phyloP scores from a whole-genome alignment of 2,329 filamentous ascomycete species.

The Stagonosporopsis cucurbitacearum region DNA sequence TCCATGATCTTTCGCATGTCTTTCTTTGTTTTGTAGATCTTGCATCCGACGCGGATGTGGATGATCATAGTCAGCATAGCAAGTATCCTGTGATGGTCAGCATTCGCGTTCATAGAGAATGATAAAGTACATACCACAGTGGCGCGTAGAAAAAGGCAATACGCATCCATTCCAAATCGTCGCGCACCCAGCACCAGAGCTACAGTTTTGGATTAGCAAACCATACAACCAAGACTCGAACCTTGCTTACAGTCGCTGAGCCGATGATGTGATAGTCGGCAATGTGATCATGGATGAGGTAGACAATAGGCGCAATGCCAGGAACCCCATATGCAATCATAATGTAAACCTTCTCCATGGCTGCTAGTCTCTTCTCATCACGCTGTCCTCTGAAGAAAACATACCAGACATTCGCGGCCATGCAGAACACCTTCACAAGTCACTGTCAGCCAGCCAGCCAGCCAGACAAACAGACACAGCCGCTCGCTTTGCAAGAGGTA shows the following conservation, averaged over 20 bases:
- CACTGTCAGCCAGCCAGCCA: too few relatives aligned
- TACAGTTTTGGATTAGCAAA: conserved; percentile 28
- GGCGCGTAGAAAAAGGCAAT: conserved; percentile 78
- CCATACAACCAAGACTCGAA: neutral
- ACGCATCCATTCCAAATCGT: conserved; percentile 72
- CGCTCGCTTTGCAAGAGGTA: conserved; percentile 71
- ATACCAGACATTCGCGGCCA: conserved; percentile 84
- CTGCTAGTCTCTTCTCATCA: conserved; percentile 67
- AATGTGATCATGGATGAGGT: conserved; percentile 67
- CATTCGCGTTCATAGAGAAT: neutral
- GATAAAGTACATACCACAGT: conserved; percentile 61
- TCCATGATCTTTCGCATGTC: conserved; percentile 57
- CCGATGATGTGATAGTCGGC: conserved; percentile 70
- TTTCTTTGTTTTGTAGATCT: conserved; percentile 67
- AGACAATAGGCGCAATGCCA: conserved; percentile 70
- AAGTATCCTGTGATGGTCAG: conserved; percentile 51
- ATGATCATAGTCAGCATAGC: conserved; percentile 69
- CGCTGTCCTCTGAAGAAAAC: conserved; percentile 78
- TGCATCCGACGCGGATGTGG: conserved; percentile 69
- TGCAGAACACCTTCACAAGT: conserved; percentile 67
- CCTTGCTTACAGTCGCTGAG: conserved; percentile 63
- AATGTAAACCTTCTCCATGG: conserved; percentile 74
- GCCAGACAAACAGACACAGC: too few relatives aligned
- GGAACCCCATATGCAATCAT: conserved; percentile 75
- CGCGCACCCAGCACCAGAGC: conserved; percentile 82